These are phyloP conservation scores for Ilyonectria sp. DNA, from an alignment of 2,329 filamentous ascomycete genomes.

Conservation along the genomic window DNA sequence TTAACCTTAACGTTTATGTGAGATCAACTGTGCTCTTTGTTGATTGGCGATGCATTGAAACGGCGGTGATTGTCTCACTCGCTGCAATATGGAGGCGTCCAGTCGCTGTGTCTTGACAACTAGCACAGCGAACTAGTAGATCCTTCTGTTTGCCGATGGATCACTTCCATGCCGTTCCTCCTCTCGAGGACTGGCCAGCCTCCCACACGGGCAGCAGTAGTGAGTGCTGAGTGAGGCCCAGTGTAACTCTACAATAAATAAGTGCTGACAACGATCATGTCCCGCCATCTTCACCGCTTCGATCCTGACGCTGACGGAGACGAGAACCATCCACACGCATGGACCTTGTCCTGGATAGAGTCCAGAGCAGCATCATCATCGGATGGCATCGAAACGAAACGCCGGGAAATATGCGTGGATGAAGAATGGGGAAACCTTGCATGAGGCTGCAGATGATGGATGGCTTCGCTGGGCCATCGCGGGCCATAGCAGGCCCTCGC, in stretches of 20 bases:
- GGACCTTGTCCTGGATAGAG: too few species aligned
- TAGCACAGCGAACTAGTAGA: not conserved
- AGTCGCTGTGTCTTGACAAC: not conserved
- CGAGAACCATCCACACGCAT: not conserved
- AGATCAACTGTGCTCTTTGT: not conserved
- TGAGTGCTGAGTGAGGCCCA: not conserved
- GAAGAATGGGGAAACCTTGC: not conserved
- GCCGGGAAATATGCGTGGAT: not conserved
- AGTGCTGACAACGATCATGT: not conserved
- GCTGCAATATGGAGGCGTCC: not conserved
- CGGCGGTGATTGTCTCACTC: not conserved
- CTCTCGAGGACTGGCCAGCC: not conserved
- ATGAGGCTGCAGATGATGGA: not conserved
- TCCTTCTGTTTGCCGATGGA: not conserved
- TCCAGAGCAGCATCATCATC: not conserved
- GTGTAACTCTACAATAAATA: not conserved
- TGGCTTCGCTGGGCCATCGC: not conserved
- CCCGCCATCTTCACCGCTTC: constrained; percentile 16
- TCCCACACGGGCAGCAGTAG: not conserved
- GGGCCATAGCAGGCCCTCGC: too few species aligned
- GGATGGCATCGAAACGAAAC: not conserved
- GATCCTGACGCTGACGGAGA: constrained; percentile 4
- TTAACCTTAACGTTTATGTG: not conserved
- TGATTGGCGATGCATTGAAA: not conserved
- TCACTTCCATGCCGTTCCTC: not conserved